Evolutionary conservation across 345 rosid species (phyloP).

Genomic region (Eucalyptus tenuipes): DNA sequence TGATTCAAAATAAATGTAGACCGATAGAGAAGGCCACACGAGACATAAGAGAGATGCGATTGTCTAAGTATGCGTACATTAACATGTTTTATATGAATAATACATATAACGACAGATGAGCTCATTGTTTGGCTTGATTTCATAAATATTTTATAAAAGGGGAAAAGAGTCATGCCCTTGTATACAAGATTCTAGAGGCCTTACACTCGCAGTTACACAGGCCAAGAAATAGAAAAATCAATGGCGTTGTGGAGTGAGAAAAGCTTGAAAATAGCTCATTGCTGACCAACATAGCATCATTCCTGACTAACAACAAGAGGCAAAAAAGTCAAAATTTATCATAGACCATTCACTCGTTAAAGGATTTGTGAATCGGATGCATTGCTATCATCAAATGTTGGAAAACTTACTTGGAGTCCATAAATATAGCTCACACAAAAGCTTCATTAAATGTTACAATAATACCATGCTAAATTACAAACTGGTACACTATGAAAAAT

Average conservation of each 20-base stretch:
- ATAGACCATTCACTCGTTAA: neutral
- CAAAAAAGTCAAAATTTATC: neutral
- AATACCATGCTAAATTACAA: neutral
- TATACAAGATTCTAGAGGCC: neutral
- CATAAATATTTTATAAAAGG: neutral
- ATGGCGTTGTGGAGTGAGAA: neutral
- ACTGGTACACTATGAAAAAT: rapidly evolving
- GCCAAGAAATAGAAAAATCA: neutral
- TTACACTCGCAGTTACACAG: neutral
- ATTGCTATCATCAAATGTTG: neutral
- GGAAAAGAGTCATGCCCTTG: neutral
- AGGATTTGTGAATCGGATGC: neutral
- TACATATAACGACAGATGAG: neutral
- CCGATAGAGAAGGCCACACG: neutral
- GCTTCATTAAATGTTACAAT: neutral
- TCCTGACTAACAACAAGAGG: neutral
- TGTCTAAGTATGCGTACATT: neutral
- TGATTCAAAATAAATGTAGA: neutral
- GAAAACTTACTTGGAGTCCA: neutral
- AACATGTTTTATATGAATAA: neutral
- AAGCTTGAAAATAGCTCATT: neutral
- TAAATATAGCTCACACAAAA: neutral
- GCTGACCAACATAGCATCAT: neutral
- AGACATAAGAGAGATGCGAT: neutral
- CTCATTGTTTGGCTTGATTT: neutral